Evolutionary conservation across 2,329 filamentous ascomycete genomes (phyloP).

Genomic region (Fonsecaea multimorphosa): DNA sequence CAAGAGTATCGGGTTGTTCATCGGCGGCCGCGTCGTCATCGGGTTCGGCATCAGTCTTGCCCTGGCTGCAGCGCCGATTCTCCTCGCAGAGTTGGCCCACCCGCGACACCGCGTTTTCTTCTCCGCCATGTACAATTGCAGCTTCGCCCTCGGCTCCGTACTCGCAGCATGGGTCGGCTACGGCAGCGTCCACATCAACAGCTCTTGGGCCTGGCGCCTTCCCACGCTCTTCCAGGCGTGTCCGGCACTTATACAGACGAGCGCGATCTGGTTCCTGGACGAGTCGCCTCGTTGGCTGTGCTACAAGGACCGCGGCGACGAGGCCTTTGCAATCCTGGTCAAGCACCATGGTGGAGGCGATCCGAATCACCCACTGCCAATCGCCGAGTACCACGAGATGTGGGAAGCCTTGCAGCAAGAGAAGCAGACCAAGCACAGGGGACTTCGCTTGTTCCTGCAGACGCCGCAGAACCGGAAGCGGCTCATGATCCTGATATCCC

Average conservation of each 20-base stretch:
- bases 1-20: conserved; percentile 53
- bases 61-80: conserved; percentile 45
- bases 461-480: conserved; percentile 7
- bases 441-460: conserved; percentile 1
- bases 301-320: conserved; percentile 34
- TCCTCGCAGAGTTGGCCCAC: conserved; percentile 55
- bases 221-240: conserved; percentile 53
- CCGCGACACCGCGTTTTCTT: conserved; percentile 56
- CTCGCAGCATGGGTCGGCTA: conserved; percentile 57
- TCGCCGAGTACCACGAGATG: conserved; percentile 63
- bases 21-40: conserved; percentile 65
- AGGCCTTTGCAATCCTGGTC: conserved; percentile 37
- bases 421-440: conserved; percentile 45
- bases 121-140: conserved; percentile 60
- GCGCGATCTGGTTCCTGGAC: conserved; percentile 41
- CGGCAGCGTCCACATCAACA: conserved; percentile 48
- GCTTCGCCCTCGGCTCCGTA: conserved; percentile 59
- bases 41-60: conserved; percentile 65
- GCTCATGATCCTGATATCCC: neutral
- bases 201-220: conserved; percentile 60
- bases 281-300: conserved; percentile 35
- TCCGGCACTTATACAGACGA: conserved; percentile 39
- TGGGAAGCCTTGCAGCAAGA: conserved; percentile 67
- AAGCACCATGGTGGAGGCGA: conserved; percentile 41
- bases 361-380: conserved; percentile 22